Percentiles rank a stretch among this genome's conserved stretches.
phyloP scores from a whole-genome alignment of 768 basidiomycete species.

The Collybia mongolica region DNA sequence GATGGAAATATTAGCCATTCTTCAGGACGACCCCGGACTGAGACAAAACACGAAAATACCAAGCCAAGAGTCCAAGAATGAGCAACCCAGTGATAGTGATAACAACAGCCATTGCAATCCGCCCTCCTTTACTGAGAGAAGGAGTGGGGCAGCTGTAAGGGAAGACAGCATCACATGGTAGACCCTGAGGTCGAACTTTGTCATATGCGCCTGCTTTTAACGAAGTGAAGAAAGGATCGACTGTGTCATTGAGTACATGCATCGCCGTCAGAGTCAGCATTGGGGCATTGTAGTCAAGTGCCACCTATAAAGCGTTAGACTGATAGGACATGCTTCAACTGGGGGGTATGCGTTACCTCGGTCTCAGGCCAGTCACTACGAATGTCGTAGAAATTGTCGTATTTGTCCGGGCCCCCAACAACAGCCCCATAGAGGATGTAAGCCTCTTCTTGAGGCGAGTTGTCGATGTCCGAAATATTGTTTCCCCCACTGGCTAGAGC shows the following conservation, averaged over 20 bases:
- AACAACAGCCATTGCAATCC: slow-evolving; percentile 70
- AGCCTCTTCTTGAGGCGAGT: slow-evolving; percentile 66
- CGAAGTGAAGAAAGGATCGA: slow-evolving; percentile 76
- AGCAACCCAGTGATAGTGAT: slow-evolving; percentile 61
- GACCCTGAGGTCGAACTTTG: slow-evolving; percentile 58
- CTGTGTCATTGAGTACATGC: slow-evolving; percentile 62
- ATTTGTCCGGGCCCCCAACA: slow-evolving; percentile 80
- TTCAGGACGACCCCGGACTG: too few relatives aligned
- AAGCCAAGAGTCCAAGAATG: slow-evolving; percentile 45
- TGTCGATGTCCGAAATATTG: slow-evolving; percentile 68
- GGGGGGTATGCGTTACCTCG: slow-evolving; percentile 47
- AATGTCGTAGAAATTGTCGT: slow-evolving; percentile 80
- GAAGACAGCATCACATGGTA: slow-evolving; percentile 79
- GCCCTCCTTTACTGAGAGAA: slow-evolving; percentile 55
- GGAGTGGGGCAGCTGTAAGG: slow-evolving; percentile 46
- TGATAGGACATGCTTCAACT: background rate
- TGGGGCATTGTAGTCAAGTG: slow-evolving; percentile 89
- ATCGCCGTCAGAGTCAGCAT: slow-evolving; percentile 84
- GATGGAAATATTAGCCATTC: too few relatives aligned
- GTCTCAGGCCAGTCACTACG: slow-evolving; percentile 89
- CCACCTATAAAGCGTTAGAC: slow-evolving; percentile 40
- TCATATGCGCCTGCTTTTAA: slow-evolving; percentile 68
- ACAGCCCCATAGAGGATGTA: slow-evolving; percentile 86
- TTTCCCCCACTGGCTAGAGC: slow-evolving; percentile 85
- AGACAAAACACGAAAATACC: slow-evolving; percentile 31